Evolutionary conservation across 1,284 basidiomycete genomes (phyloP), one percentile per base, ranked within the genome.

Genomic region (Trichosporon sp.): DNA sequence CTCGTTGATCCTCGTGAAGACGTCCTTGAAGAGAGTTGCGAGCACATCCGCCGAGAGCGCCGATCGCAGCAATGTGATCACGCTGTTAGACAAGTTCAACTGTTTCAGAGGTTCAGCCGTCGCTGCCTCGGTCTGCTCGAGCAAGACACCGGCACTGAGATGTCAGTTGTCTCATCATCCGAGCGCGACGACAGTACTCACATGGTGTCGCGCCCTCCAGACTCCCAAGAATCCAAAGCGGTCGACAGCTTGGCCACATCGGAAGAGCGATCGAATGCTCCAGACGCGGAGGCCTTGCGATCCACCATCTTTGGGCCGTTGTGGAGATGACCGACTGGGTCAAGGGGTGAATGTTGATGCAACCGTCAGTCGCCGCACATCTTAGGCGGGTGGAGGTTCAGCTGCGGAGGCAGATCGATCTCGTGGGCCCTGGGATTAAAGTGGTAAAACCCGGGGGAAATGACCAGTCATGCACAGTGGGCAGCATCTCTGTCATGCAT

Each of bases 271-370:
- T 60, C 56, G 27, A 60, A 60, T 31, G 29, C 56, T 60, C 56
- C 56, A 60, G 56, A 29, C 15, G 56, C 13, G 56, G 56, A 60
- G 29, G 56, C 56, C 29, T 60, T 60, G 56, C 56, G 56, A 32
- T 60, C 56, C 56, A 25, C 56, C 56, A 60, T 60, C 56, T 60
- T 60, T 60, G 27, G 56, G 56, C 27, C 56, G 56, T 32, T 60
- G 15, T 60, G 56, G 27, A 31, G 56, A 32, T n/a, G 56, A 60
- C 56, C 56, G 56, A n/a, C 56, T 60, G 13, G 56, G 56, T 32
- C 56, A 32, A 60, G 29, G 56, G 56, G 56, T 60, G 56, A 31
- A 60, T 60, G 56, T 31, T 60, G 56, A 60, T 60, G 31, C 18
- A 60, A 31, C 56, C 27, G 56, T 51, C 47, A 23, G 56, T 60